Base-by-base conservation (phyloP, 2,329 filamentous ascomycete species). In the Phyllosticta citribraziliensis region DNA sequence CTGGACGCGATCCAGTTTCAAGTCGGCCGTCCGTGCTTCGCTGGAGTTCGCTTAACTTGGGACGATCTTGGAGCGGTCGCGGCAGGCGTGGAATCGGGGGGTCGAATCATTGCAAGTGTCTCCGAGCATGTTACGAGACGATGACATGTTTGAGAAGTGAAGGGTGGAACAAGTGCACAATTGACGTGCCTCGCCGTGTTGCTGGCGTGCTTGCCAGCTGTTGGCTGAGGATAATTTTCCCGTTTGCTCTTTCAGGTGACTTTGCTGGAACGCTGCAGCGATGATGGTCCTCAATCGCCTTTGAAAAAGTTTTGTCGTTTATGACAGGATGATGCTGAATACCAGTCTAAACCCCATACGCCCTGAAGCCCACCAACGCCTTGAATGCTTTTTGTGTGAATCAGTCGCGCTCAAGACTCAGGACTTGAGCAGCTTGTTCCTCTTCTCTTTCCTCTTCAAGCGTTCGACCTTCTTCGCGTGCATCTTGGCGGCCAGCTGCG, bases 401-500 rank as follows among this genome's bases (percentile, higher is more conserved):
- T 19, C 14, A 33, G 9, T 25, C 6, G 19, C 5, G 54, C 63
- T 72, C 73, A 80, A 35, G 78, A 80, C 67, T 80, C 73, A 80
- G 33, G 78, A 80, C 67, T 80, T 80, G 63, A 81, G 69, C 73
- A 91, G 77, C 79, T 93, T 94, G 76, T 93, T 99, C 72, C 94
- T 86, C 86, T 97, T 97, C 81, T 99, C 94, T 75, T 91, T 89
- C 72, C 92, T 84, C 86, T 91, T 96, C 75, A 96, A 76, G 68
- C 94, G 84, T 77, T 99, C 94, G 12, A 97, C 88, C 64, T 92
- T 83, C 82, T 96, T 97, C 76, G 84, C 86, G 79, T 97, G 93
- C 94, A 99, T 97, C 80, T 94, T 97, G 78, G 91, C 90, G 20
- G 91, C 93, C 84, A 99, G 84, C 80, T 92, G 90, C 74, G 91